phyloP scores from a whole-genome alignment of 2,329 filamentous ascomycete species.

The Xylaria sp. region DNA sequence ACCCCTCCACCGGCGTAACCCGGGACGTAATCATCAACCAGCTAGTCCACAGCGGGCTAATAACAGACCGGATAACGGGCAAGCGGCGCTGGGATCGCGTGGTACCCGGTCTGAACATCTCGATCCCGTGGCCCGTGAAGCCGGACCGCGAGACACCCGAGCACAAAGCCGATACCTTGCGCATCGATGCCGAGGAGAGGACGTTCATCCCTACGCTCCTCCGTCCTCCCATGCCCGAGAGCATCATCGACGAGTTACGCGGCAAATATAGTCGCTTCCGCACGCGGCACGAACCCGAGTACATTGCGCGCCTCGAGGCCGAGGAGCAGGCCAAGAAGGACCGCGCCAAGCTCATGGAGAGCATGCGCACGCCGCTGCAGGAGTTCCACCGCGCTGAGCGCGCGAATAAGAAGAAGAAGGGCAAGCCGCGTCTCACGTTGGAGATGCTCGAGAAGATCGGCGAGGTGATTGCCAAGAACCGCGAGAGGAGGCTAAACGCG shows the following conservation, averaged over 20 bases:
- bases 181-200: slow-evolving; percentile 76
- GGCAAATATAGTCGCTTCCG: slow-evolving; percentile 85
- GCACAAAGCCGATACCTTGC: slow-evolving; percentile 75
- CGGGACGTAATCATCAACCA: slow-evolving; percentile 83
- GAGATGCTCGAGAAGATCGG: slow-evolving; percentile 72
- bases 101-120: slow-evolving; percentile 75
- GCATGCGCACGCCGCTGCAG: slow-evolving; percentile 63
- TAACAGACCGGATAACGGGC: slow-evolving; percentile 60
- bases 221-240: slow-evolving; percentile 78
- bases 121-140: slow-evolving; percentile 79
- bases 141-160: slow-evolving; percentile 63
- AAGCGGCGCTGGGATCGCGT: slow-evolving; percentile 64
- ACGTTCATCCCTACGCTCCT: slow-evolving; percentile 84
- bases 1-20: slow-evolving; percentile 70
- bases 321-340: slow-evolving; percentile 63
- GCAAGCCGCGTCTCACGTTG: slow-evolving; percentile 65
- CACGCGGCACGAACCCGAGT: slow-evolving; percentile 81
- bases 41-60: slow-evolving; percentile 65
- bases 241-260: slow-evolving; percentile 86
- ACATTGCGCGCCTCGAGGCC: slow-evolving; percentile 70
- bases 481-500: slow-evolving; percentile 54
- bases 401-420: slow-evolving; percentile 60
- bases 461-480: slow-evolving; percentile 67
- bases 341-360: slow-evolving; percentile 52
- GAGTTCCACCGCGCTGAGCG: slow-evolving; percentile 68